Conservation (phyloP, 2,329 filamentous ascomycete species). For the Calonectria montana region DNA sequence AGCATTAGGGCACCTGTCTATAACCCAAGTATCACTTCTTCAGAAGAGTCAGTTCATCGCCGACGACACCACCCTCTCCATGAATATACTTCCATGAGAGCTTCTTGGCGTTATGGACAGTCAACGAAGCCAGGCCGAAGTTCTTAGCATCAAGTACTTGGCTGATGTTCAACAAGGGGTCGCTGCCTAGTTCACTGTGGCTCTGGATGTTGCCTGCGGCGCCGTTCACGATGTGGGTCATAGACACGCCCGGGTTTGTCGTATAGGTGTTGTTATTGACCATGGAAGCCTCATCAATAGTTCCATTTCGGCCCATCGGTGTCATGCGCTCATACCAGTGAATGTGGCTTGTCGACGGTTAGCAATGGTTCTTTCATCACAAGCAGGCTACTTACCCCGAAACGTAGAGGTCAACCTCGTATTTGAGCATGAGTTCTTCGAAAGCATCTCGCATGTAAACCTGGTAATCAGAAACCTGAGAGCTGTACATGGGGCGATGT, state of each 20-base stretch:
- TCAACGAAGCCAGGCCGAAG: constrained; percentile 58
- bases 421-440: constrained; percentile 55
- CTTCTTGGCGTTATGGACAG: constrained; percentile 25
- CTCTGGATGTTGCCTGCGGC: constrained; percentile 65
- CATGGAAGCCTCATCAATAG: constrained; percentile 55
- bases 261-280: constrained; percentile 61
- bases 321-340: constrained; percentile 40
- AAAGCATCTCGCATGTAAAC: constrained; percentile 56
- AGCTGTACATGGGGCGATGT: constrained; percentile 62
- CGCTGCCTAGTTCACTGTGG: constrained; percentile 53
- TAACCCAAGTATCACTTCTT: neutral
- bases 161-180: constrained; percentile 51
- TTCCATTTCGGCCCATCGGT: constrained; percentile 42
- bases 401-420: constrained; percentile 60
- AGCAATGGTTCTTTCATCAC: neutral
- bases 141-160: constrained; percentile 56
- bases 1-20: no score
- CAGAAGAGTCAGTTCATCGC: constrained; percentile 48
- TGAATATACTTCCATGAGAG: constrained; percentile 1
- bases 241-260: constrained; percentile 58
- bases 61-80: constrained; percentile 52
- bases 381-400: constrained; percentile 36
- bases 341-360: constrained; percentile 19
- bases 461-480: constrained; percentile 56
- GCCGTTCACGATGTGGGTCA: constrained; percentile 63